These are phyloP conservation scores for Rhazya stricta DNA, from an alignment of 257 asterid species.

Conservation along the genomic window DNA sequence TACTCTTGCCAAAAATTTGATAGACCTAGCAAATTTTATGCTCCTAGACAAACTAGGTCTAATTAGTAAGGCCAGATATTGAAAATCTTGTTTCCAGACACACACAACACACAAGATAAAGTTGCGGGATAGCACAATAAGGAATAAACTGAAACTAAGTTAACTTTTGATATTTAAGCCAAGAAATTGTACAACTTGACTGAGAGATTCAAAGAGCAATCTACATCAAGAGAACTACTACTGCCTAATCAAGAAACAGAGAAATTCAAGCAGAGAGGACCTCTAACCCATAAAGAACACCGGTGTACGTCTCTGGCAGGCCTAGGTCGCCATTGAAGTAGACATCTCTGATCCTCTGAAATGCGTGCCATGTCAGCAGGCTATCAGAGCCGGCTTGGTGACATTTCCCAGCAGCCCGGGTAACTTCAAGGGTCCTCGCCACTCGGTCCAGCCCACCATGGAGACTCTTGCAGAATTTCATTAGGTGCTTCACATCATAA, in stretches of 20 bases:
- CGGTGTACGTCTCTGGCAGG: constrained; percentile 47
- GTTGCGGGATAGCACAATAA: background rate
- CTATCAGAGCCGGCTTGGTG: constrained; percentile 96
- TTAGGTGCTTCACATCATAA: constrained; percentile 74
- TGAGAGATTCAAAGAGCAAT: constrained; percentile 18
- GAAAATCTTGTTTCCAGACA: background rate
- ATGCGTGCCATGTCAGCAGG: constrained; percentile 69
- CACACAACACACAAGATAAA: background rate
- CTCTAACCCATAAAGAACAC: constrained; percentile 84
- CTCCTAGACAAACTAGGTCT: background rate
- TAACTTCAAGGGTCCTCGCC: constrained; percentile 47
- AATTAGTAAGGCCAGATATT: background rate
- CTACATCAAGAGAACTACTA: constrained; percentile 29
- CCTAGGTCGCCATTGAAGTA: constrained; percentile 44
- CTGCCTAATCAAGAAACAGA: constrained; percentile 11
- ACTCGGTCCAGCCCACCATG: constrained; percentile 78
- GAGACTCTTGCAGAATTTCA: constrained; percentile 52
- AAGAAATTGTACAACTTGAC: constrained; percentile 6
- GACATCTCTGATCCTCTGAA: constrained; percentile 44
- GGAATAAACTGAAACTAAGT: background rate
- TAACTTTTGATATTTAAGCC: constrained; percentile 6
- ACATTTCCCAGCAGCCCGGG: constrained; percentile 53
- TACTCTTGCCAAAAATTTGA: background rate
- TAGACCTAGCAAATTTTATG: background rate
- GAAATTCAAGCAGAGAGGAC: constrained; percentile 26